Conservation (phyloP, 2,329 filamentous ascomycete genomes). For the Colletotrichum tofieldiae region DNA sequence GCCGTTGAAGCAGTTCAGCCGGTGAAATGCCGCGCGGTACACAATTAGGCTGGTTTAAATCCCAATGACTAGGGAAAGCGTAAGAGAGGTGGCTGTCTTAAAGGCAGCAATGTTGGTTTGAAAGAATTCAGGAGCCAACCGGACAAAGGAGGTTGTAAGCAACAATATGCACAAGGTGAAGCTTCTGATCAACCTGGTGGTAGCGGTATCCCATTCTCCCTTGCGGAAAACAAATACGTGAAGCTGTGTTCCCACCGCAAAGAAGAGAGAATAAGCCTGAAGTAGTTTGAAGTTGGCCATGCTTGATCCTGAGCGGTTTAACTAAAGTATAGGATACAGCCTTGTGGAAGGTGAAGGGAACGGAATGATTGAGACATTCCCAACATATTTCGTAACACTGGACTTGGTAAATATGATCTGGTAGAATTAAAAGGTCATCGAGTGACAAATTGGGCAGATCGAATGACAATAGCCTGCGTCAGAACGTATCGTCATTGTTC, state of each 20-base stretch:
- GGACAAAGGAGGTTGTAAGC: slow-evolving; percentile 21
- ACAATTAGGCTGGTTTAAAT: slow-evolving; percentile 45
- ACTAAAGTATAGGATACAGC: background rate
- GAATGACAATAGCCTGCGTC: slow-evolving; percentile 4
- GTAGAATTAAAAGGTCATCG: no score
- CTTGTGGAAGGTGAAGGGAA: background rate
- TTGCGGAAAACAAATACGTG: slow-evolving; percentile 46
- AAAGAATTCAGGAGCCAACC: slow-evolving; percentile 14
- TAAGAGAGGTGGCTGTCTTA: slow-evolving; percentile 15
- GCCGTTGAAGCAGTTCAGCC: slow-evolving; percentile 48
- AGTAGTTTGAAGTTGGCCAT: slow-evolving; percentile 6
- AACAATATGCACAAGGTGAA: slow-evolving; percentile 23
- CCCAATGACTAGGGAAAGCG: slow-evolving; percentile 29
- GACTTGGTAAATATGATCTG: background rate
- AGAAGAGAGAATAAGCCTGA: slow-evolving; percentile 20
- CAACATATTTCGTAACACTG: background rate
- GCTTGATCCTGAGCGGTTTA: background rate
- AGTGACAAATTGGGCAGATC: background rate
- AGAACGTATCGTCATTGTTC: background rate
- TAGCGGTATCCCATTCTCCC: slow-evolving; percentile 49
- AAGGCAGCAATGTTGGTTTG: slow-evolving; percentile 12
- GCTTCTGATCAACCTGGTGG: slow-evolving; percentile 38
- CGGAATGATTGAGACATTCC: no score
- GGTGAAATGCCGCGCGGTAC: slow-evolving; percentile 48
- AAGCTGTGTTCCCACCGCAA: slow-evolving; percentile 30